A percentile compares a stretch with the other conserved stretches of the same genome.
Conservation (phyloP, 352 stramenopile genomes). For the Phytopythium boreale region DNA sequence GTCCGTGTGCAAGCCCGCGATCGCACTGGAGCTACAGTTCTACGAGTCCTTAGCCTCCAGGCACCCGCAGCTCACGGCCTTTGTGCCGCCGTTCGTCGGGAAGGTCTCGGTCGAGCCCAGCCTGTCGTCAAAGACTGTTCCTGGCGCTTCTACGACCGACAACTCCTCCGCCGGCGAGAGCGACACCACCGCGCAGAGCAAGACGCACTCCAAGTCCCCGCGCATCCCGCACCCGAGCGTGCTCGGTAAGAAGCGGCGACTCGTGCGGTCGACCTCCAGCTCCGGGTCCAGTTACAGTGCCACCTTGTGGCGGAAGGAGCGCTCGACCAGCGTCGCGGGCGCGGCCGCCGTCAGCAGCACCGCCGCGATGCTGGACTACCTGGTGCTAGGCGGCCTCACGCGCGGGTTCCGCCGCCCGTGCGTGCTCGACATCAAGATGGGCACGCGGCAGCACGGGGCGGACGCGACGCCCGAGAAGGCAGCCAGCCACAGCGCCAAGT, state of each 20-base stretch:
- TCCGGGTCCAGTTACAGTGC: slow-evolving; percentile 44
- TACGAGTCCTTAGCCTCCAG: slow-evolving; percentile 52
- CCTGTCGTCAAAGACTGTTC: slow-evolving; percentile 2
- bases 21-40: slow-evolving; percentile 71
- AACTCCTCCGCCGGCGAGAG: neutral
- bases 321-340: slow-evolving; percentile 8
- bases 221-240: slow-evolving; percentile 10
- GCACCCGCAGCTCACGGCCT: slow-evolving; percentile 59
- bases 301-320: slow-evolving; percentile 59
- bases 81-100: slow-evolving; percentile 65
- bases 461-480: slow-evolving; percentile 65
- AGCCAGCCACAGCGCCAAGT: slow-evolving; percentile 71
- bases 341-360: slow-evolving; percentile 12
- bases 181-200: neutral
- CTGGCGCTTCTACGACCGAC: neutral
- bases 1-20: slow-evolving; percentile 77
- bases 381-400: slow-evolving; percentile 74
- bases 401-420: slow-evolving; percentile 55
- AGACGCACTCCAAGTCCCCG: slow-evolving; percentile 10
- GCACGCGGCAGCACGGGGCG: slow-evolving; percentile 69
- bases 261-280: slow-evolving; percentile 16
- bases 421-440: slow-evolving; percentile 84
- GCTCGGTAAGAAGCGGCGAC: slow-evolving; percentile 36
- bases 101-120: slow-evolving; percentile 59
- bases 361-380: slow-evolving; percentile 39